Conservation (phyloP, 139 green algal genomes). For the Micractinium sp. region DNA sequence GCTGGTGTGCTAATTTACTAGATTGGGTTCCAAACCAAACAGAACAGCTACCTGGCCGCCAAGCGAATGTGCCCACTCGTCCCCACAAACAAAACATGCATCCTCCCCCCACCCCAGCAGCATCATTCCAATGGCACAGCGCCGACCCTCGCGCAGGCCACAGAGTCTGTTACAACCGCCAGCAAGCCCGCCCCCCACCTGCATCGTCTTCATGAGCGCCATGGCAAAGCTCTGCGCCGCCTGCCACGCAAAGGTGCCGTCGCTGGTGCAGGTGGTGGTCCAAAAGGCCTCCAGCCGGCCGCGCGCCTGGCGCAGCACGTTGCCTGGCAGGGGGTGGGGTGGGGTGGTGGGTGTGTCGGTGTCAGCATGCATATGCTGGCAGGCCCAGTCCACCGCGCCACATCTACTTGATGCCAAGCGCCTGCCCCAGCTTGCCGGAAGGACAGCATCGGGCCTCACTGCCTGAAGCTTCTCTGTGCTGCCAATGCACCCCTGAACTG, state of each 20-base stretch:
- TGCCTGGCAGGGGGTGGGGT: constrained; percentile 8
- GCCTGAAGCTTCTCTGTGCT: no score
- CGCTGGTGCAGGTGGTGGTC: constrained; percentile 26
- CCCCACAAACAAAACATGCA: no score
- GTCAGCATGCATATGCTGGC: not conserved
- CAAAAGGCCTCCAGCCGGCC: constrained; percentile 36
- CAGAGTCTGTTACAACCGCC: no score
- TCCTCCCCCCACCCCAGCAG: not conserved
- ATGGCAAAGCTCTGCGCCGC: constrained; percentile 48
- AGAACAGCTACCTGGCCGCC: no score
- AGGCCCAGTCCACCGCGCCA: not conserved
- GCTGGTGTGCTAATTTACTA: no score
- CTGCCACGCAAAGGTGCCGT: constrained; percentile 50
- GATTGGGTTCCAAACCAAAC: no score
- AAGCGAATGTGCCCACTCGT: no score
- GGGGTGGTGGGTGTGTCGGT: not conserved
- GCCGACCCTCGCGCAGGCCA: not conserved
- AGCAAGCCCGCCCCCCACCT: constrained; percentile 1
- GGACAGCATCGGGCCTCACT: no score
- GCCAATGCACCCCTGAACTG: no score
- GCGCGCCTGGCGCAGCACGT: constrained; percentile 36
- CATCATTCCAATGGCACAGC: not conserved
- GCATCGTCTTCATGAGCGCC: constrained; percentile 39
- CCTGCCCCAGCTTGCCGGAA: no score
- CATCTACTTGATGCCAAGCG: not conserved